These are phyloP conservation scores for Botrytis fabae DNA, from an alignment of 2,329 filamentous ascomycete genomes.

Conservation along the genomic window DNA sequence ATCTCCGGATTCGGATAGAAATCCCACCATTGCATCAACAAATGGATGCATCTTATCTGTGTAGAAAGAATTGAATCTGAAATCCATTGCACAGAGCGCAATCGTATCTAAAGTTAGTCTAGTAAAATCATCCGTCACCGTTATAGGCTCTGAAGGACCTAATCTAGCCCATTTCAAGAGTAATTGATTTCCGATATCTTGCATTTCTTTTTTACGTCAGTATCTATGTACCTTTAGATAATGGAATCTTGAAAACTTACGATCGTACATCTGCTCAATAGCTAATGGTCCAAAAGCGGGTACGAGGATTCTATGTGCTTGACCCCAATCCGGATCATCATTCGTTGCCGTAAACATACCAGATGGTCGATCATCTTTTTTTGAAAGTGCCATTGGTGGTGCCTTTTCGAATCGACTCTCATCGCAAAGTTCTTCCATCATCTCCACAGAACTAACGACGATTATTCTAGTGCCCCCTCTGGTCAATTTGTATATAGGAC, in stretches of 20 bases:
- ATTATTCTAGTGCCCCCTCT: neutral
- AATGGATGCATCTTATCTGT: constrained; percentile 68
- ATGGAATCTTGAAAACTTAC: neutral
- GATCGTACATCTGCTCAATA: constrained; percentile 65
- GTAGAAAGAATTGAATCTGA: constrained; percentile 74
- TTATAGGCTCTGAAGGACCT: constrained; percentile 56
- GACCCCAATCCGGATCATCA: constrained; percentile 59
- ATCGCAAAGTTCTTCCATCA: constrained; percentile 11
- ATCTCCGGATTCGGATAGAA: constrained; percentile 57
- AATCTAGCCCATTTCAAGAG: constrained; percentile 66
- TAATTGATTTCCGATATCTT: constrained; percentile 64
- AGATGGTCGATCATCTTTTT: constrained; percentile 21
- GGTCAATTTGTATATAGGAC: constrained; percentile 4
- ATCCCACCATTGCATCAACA: constrained; percentile 64
- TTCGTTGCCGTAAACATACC: constrained; percentile 28
- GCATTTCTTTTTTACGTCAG: constrained; percentile 50
- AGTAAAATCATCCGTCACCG: constrained; percentile 66
- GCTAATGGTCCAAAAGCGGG: constrained; percentile 68
- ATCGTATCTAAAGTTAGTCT: constrained; percentile 67
- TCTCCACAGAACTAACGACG: constrained; percentile 2
- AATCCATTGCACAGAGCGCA: constrained; percentile 58
- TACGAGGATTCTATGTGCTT: constrained; percentile 64
- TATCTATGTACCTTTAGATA: neutral
- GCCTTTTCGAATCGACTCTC: constrained; percentile 13
- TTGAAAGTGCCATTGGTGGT: constrained; percentile 22